Evolutionary conservation across 2,329 filamentous ascomycete genomes (phyloP).

Genomic region (Polytolypa hystricis): DNA sequence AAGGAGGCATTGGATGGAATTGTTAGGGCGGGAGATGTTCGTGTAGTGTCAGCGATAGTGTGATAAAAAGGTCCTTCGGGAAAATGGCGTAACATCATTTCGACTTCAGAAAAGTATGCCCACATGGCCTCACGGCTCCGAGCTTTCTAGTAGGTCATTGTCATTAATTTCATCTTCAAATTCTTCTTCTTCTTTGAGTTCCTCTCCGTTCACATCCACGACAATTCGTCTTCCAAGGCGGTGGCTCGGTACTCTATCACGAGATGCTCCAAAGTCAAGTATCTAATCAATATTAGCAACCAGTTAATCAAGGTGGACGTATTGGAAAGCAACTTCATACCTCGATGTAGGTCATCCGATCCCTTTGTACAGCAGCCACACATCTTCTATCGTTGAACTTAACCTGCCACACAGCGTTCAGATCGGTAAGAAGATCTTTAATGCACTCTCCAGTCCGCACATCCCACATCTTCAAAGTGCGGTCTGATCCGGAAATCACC

Average conservation of each 20-base stretch:
- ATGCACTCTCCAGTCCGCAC: constrained; percentile 84
- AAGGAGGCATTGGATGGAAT: too few relatives aligned
- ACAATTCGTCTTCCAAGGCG: constrained; percentile 68
- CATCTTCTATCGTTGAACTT: constrained; percentile 93
- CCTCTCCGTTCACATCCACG: constrained; percentile 31
- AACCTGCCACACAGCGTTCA: constrained; percentile 98
- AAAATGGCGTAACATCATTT: too few relatives aligned
- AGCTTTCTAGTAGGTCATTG: too few relatives aligned
- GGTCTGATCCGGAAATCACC: constrained; percentile 90
- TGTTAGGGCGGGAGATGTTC: too few relatives aligned
- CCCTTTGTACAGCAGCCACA: constrained; percentile 89
- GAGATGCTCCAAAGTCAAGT: constrained; percentile 87
- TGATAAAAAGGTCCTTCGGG: too few relatives aligned
- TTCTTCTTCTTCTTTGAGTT: constrained; percentile 27
- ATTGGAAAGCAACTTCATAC: constrained; percentile 41
- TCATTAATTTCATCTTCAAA: constrained; percentile 8
- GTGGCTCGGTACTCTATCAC: constrained; percentile 69
- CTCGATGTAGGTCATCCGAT: constrained; percentile 89
- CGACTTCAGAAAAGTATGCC: too few relatives aligned
- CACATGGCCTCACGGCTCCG: too few relatives aligned
- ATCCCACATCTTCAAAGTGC: constrained; percentile 98
- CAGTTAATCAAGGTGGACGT: neutral
- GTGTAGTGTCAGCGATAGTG: too few relatives aligned
- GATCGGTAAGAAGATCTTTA: constrained; percentile 80
- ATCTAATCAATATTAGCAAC: constrained; percentile 49